Percentiles rank a stretch among this genome's conserved stretches.
phyloP scores from a whole-genome alignment of 768 basidiomycete genomes.

The Sarcodon sp. region DNA sequence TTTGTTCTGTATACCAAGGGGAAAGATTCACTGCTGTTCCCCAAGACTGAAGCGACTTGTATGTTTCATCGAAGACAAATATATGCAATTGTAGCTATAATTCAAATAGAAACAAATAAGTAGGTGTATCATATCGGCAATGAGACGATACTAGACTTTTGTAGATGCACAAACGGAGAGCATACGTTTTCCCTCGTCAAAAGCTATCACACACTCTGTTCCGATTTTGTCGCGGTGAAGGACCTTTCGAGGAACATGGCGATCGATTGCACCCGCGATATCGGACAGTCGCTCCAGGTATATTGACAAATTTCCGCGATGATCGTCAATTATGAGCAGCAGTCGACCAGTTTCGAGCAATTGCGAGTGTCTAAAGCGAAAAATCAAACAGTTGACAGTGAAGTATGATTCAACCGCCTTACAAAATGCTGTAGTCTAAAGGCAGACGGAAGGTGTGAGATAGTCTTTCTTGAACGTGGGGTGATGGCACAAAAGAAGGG shows the following conservation, averaged over 20 bases:
- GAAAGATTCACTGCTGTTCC: constrained; percentile 28
- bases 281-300: constrained; percentile 22
- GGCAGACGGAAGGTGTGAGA: constrained; percentile 15
- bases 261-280: constrained; percentile 19
- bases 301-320: constrained; percentile 19
- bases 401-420: constrained; percentile 3
- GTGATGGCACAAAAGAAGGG: constrained; percentile 18
- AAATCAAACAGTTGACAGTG: neutral
- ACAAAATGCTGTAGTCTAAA: constrained; percentile 19
- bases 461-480: constrained; percentile 10
- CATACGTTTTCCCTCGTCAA: constrained; percentile 38
- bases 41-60: constrained; percentile 24
- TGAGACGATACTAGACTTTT: constrained; percentile 15
- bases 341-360: constrained; percentile 26
- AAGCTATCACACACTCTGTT: constrained; percentile 29
- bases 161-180: constrained; percentile 29
- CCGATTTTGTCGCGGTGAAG: constrained; percentile 36
- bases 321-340: constrained; percentile 27
- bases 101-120: too few species aligned
- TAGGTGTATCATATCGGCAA: too few species aligned
- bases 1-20: constrained; percentile 26
- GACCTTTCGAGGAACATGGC: constrained; percentile 12
- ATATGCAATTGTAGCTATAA: constrained; percentile 24
- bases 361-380: constrained; percentile 19
- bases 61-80: constrained; percentile 33